These are phyloP conservation scores for Eremothecium sinecaudum DNA, from an alignment of 1,139 yeast genomes.

Conservation along the genomic window DNA sequence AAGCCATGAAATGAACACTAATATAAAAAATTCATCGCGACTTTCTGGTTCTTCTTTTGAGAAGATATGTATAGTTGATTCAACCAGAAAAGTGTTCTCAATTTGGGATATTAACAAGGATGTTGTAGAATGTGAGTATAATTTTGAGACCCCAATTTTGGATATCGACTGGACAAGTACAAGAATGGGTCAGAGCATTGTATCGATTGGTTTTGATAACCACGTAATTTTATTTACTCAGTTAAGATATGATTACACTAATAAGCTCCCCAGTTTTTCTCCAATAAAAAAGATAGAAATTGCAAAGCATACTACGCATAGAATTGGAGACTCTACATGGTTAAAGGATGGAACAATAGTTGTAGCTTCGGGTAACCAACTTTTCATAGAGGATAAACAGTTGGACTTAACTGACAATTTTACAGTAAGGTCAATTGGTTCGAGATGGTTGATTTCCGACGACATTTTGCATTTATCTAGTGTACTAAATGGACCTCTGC, in stretches of 20 bases:
- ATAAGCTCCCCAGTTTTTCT: slow-evolving; percentile 65
- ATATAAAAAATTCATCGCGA: slow-evolving; percentile 41
- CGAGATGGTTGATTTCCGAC: slow-evolving; percentile 39
- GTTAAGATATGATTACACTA: slow-evolving; percentile 80
- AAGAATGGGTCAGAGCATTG: slow-evolving; percentile 55
- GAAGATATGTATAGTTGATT: slow-evolving; percentile 63
- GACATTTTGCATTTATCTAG: slow-evolving; percentile 59
- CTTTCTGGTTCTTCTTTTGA: slow-evolving; percentile 68
- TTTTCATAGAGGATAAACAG: slow-evolving; percentile 68
- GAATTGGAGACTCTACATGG: slow-evolving; percentile 87
- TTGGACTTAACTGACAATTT: slow-evolving; percentile 48
- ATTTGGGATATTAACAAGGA: slow-evolving; percentile 72
- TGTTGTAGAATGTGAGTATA: slow-evolving; percentile 53
- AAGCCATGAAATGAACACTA: slow-evolving; percentile 43
- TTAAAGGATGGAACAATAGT: slow-evolving; percentile 67
- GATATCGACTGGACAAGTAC: slow-evolving; percentile 67
- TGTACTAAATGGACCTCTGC: slow-evolving; percentile 79
- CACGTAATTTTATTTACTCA: slow-evolving; percentile 67
- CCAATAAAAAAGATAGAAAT: slow-evolving; percentile 68
- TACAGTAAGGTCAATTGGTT: slow-evolving; percentile 40
- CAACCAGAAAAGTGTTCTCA: slow-evolving; percentile 40
- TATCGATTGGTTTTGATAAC: slow-evolving; percentile 67
- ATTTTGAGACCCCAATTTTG: slow-evolving; percentile 29
- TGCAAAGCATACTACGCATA: slow-evolving; percentile 61
- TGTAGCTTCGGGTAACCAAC: slow-evolving; percentile 82